These are phyloP conservation scores for Camelina laxa DNA, from an alignment of 345 rosid species.

Conservation along the genomic window DNA sequence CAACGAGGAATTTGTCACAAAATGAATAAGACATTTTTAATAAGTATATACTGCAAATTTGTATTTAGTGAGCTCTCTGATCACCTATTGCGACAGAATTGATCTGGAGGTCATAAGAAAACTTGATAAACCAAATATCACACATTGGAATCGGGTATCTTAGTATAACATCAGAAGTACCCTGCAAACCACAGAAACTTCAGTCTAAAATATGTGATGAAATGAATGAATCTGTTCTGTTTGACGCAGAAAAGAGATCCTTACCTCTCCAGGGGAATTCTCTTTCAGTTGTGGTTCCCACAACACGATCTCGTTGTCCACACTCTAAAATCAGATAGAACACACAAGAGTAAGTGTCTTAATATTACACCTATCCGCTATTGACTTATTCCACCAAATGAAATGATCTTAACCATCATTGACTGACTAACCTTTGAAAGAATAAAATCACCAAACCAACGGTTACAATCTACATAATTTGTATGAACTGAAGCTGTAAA, in stretches of 20 bases:
- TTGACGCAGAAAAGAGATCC: constrained; percentile 28
- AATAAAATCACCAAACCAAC: constrained; percentile 95
- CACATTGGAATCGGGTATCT: constrained; percentile 92
- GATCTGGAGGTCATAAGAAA: constrained; percentile 84
- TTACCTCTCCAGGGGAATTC: constrained; percentile 97
- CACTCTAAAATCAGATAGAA: constrained; percentile 65
- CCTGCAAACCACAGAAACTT: constrained; percentile 49
- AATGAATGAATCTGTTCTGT: constrained; percentile 2
- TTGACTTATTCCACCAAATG: constrained; percentile 26
- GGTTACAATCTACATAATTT: constrained; percentile 89
- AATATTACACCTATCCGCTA: neutral
- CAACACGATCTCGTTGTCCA: constrained; percentile 90
- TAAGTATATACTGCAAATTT: neutral
- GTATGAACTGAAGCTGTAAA: constrained; percentile 95
- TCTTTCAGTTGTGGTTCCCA: constrained; percentile 98
- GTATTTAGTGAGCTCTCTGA: constrained; percentile 6
- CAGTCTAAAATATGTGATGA: constrained; percentile 2
- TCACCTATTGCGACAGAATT: constrained; percentile 83
- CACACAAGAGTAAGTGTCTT: constrained; percentile 12
- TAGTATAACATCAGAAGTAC: constrained; percentile 84
- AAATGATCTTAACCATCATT: constrained; percentile 9
- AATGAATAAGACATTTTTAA: neutral
- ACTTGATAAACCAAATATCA: constrained; percentile 97
- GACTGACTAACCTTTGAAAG: constrained; percentile 74
- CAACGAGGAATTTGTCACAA: constrained; percentile 11